Evolutionary conservation across 2,329 filamentous ascomycete genomes (phyloP).

Genomic region (Corinectria fuckeliana): DNA sequence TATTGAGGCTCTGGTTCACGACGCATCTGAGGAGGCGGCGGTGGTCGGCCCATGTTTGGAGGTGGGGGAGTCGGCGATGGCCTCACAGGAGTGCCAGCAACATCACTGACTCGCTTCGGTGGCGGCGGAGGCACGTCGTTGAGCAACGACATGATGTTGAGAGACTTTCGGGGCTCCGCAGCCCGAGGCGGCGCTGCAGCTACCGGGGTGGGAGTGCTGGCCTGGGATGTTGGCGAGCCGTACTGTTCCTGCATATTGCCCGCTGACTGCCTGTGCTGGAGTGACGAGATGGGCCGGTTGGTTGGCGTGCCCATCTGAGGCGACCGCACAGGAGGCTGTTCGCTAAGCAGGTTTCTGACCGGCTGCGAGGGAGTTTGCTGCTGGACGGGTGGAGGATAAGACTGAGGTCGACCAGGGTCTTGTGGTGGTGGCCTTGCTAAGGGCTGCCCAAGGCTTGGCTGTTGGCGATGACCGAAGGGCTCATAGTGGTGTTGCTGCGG

Average conservation of each 20-base stretch:
- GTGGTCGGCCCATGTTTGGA: slow-evolving; percentile 50
- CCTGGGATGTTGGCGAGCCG: slow-evolving; percentile 36
- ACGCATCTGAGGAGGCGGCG: slow-evolving; percentile 52
- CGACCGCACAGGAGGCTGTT: slow-evolving; percentile 46
- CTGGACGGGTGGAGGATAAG: slow-evolving; percentile 39
- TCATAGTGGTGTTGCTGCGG: slow-evolving; percentile 52
- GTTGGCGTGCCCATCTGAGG: slow-evolving; percentile 48
- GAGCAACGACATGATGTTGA: slow-evolving; percentile 67
- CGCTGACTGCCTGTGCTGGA: slow-evolving; percentile 45
- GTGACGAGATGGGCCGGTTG: slow-evolving; percentile 47
- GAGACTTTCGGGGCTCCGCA: slow-evolving; percentile 63
- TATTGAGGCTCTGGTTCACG: slow-evolving; percentile 58
- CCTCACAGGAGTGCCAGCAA: slow-evolving; percentile 47
- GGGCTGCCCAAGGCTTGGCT: slow-evolving; percentile 47
- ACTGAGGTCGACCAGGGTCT: slow-evolving; percentile 51
- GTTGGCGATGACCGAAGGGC: slow-evolving; percentile 49
- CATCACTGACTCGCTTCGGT: slow-evolving; percentile 59
- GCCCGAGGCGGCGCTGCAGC: slow-evolving; percentile 48
- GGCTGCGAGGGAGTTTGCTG: slow-evolving; percentile 48
- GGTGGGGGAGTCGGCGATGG: slow-evolving; percentile 60
- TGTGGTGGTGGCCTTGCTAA: slow-evolving; percentile 47
- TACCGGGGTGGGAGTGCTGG: slow-evolving; percentile 40
- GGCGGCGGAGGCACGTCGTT: slow-evolving; percentile 63
- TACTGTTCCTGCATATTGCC: slow-evolving; percentile 42
- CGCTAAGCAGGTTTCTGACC: slow-evolving; percentile 49